Percentiles rank a stretch among this genome's conserved stretches.
Conservation (phyloP, 768 basidiomycete species). For the Lactarius quietus region DNA sequence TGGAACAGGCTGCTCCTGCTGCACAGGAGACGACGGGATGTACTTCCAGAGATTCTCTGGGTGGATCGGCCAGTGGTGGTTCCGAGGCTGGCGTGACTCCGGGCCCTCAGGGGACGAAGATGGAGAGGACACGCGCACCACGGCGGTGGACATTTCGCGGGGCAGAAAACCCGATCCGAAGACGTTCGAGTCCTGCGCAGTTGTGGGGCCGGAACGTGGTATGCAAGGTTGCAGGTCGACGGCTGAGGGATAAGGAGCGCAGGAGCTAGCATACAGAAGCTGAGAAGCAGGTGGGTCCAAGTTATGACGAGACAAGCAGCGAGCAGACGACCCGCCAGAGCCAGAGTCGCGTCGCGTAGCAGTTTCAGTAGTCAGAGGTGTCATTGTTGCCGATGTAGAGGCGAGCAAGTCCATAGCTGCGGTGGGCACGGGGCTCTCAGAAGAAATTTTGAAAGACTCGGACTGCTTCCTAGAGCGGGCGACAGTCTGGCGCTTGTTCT, state of each 20-base stretch:
- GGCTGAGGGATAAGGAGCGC: neutral
- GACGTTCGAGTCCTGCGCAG: conserved; percentile 4
- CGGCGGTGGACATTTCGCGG: neutral
- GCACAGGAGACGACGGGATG: conserved; percentile 31
- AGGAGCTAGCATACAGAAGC: neutral
- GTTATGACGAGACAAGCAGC: neutral
- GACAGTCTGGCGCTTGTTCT: conserved; percentile 67
- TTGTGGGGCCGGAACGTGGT: conserved; percentile 5
- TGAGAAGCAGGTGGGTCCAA: neutral
- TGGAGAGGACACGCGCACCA: neutral
- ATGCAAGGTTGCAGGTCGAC: neutral
- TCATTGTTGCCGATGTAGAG: conserved; percentile 23
- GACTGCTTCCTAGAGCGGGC: conserved; percentile 34
- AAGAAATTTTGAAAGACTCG: neutral
- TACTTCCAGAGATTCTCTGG: conserved; percentile 33
- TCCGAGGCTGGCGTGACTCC: conserved; percentile 16
- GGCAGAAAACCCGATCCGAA: neutral
- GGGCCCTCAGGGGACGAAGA: conserved; percentile 6
- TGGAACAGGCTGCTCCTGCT: conserved; percentile 20
- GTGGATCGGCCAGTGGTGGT: conserved; percentile 10
- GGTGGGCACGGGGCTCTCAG: conserved; percentile 10
- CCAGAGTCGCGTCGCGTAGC: neutral
- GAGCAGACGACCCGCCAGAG: neutral
- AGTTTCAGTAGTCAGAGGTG: conserved; percentile 4
- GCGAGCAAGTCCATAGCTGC: conserved; percentile 22